Evolutionary conservation across 768 basidiomycete genomes (phyloP).

Genomic region (Pulveroboletus frians): DNA sequence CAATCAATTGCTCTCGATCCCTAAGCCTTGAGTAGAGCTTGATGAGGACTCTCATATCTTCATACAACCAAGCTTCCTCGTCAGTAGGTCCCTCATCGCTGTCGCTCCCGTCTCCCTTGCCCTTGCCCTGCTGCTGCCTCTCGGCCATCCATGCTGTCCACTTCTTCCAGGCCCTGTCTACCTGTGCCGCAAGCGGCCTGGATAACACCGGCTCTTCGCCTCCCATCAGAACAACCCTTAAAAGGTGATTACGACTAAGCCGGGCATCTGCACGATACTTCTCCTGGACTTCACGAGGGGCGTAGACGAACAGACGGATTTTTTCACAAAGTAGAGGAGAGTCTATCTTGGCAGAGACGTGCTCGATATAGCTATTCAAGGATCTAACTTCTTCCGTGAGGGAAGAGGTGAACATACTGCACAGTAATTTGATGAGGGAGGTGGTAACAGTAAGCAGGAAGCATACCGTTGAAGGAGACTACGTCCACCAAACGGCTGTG

Average conservation of each 20-base stretch:
- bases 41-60: slow-evolving; percentile 79
- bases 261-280: slow-evolving; percentile 76
- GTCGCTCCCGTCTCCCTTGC: slow-evolving; percentile 47
- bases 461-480: slow-evolving; percentile 83
- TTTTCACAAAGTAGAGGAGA: slow-evolving; percentile 87
- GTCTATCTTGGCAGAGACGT: slow-evolving; percentile 84
- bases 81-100: slow-evolving; percentile 90
- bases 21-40: slow-evolving; percentile 73
- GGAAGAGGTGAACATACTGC: slow-evolving; percentile 92
- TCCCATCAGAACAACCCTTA: slow-evolving; percentile 76
- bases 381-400: slow-evolving; percentile 83
- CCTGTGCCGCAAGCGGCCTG: slow-evolving; percentile 73
- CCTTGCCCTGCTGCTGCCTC: slow-evolving; percentile 43
- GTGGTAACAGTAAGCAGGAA: neutral
- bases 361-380: slow-evolving; percentile 81
- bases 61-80: slow-evolving; percentile 95
- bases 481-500: slow-evolving; percentile 92
- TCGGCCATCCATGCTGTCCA: slow-evolving; percentile 69
- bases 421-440: slow-evolving; percentile 3
- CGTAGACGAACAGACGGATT: slow-evolving; percentile 79
- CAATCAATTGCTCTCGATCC: slow-evolving; percentile 90
- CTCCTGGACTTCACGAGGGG: slow-evolving; percentile 83
- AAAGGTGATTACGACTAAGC: slow-evolving; percentile 64
- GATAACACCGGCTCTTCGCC: slow-evolving; percentile 70
- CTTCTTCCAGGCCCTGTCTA: slow-evolving; percentile 72